Conservation (phyloP, 345 rosid species). For the Gossypium sturtianum region DNA sequence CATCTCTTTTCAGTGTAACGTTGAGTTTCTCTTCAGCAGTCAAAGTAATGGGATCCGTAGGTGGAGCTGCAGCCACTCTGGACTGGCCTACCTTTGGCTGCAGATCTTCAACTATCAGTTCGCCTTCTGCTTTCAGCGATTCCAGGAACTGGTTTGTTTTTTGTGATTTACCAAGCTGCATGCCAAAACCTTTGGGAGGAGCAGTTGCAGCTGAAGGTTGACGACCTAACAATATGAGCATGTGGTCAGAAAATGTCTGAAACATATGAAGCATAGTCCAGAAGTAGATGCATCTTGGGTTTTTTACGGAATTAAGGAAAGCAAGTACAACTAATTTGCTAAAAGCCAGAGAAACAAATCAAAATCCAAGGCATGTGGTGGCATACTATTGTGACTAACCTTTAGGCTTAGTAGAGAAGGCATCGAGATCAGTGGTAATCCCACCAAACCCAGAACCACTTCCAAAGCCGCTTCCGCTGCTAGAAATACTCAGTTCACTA, state of each 20-base stretch:
- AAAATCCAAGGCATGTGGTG: background rate
- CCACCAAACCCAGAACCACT: constrained; percentile 69
- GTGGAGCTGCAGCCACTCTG: constrained; percentile 50
- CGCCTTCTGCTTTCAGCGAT: constrained; percentile 98
- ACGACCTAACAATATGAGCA: constrained; percentile 47
- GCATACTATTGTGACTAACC: constrained; percentile 36
- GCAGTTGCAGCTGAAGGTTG: constrained; percentile 84
- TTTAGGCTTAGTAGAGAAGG: constrained; percentile 75
- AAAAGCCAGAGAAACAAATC: background rate
- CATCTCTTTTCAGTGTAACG: constrained; percentile 83
- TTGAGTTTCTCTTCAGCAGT: constrained; percentile 91
- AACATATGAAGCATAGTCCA: background rate
- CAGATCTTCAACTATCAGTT: constrained; percentile 87
- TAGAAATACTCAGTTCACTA: constrained; percentile 76
- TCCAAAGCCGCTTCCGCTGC: constrained; percentile 71
- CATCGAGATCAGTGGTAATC: constrained; percentile 62
- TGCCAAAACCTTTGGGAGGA: constrained; percentile 93
- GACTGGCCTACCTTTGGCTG: constrained; percentile 57
- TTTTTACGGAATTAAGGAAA: background rate
- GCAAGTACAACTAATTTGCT: too few species aligned
- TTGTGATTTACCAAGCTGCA: constrained; percentile 94
- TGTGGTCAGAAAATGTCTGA: background rate
- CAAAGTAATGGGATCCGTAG: constrained; percentile 87
- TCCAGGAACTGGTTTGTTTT: constrained; percentile 86
- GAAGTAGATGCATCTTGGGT: background rate